Evolutionary conservation across 768 basidiomycete genomes (phyloP).

Genomic region (Kwoniella sp.): DNA sequence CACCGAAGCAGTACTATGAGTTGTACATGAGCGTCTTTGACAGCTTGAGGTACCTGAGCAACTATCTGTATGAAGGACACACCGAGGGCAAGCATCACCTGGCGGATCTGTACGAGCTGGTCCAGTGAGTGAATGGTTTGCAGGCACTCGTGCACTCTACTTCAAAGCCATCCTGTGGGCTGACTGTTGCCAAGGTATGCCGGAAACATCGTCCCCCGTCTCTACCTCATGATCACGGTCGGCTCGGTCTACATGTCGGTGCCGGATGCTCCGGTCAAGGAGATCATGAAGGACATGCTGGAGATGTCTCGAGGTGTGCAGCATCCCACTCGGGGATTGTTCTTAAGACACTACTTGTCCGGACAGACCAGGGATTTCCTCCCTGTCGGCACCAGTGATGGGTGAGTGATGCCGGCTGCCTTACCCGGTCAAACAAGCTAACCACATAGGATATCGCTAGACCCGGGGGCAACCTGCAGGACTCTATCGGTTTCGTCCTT

Average conservation of each 20-base stretch:
- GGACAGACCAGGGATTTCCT: conserved; percentile 94
- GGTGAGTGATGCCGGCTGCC: conserved; percentile 56
- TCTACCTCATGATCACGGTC: conserved; percentile 96
- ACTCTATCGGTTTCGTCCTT: conserved; percentile 90
- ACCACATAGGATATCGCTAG: conserved; percentile 52
- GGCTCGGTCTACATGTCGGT: conserved; percentile 99
- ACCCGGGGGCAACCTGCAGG: conserved; percentile 81
- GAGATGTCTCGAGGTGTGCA: conserved; percentile 98
- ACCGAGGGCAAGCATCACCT: conserved; percentile 85
- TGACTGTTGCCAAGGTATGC: conserved; percentile 34
- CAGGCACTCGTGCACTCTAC: too few species aligned
- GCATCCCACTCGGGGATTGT: conserved; percentile 93
- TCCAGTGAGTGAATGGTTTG: conserved; percentile 68
- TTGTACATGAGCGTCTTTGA: conserved; percentile 99
- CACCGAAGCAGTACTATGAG: conserved; percentile 93
- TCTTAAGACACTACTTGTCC: conserved; percentile 91
- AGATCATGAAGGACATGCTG: conserved; percentile 99
- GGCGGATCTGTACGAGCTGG: conserved; percentile 96
- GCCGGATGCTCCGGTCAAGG: conserved; percentile 92
- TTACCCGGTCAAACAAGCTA: background rate
- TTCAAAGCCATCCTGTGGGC: too few species aligned
- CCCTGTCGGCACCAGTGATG: conserved; percentile 76
- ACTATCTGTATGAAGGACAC: conserved; percentile 95
- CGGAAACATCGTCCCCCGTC: conserved; percentile 47
- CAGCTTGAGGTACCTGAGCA: conserved; percentile 79